Percentiles rank a stretch among this genome's conserved stretches.
These are phyloP conservation scores for Jimgerdemannia flammicorona DNA, from an alignment of 192 early-diverging fungal species.

Conservation along the genomic window DNA sequence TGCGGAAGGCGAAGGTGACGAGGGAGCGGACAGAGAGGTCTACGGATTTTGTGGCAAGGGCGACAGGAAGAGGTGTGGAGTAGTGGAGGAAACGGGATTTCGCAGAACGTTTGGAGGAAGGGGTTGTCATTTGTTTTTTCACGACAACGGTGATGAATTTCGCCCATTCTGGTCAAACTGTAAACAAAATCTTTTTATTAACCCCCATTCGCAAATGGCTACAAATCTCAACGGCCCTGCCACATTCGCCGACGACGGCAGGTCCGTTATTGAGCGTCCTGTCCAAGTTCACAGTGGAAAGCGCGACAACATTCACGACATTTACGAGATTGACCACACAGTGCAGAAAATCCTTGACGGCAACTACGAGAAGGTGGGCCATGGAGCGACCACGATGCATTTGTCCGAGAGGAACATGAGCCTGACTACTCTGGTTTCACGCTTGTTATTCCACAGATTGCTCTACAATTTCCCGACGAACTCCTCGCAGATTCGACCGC, in stretches of 20 bases:
- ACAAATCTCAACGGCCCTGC: constrained; percentile 44
- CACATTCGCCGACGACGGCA: constrained; percentile 66
- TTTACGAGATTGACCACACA: constrained; percentile 68
- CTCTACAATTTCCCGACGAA: constrained; percentile 95
- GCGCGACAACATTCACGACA: constrained; percentile 33
- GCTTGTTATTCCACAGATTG: constrained; percentile 39
- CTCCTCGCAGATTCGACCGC: constrained; percentile 65
- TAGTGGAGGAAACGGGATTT: not conserved
- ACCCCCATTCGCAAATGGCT: not conserved
- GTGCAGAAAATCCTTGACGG: constrained; percentile 42
- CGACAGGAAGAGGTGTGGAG: not conserved
- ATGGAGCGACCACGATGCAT: not conserved
- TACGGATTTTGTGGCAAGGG: not conserved
- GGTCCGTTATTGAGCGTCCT: constrained; percentile 53
- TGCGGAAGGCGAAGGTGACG: not conserved
- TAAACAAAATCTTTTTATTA: not conserved
- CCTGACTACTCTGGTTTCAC: constrained; percentile 3
- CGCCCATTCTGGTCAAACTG: not conserved
- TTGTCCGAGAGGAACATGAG: constrained; percentile 4
- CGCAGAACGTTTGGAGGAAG: not conserved
- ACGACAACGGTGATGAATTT: not conserved
- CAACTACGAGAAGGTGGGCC: constrained; percentile 37
- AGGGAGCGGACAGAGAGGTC: not conserved
- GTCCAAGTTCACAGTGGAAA: constrained; percentile 31
- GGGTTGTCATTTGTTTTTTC: not conserved